Evolutionary conservation across 2,329 filamentous ascomycete genomes (phyloP).

Genomic region (Diplodia seriata): DNA sequence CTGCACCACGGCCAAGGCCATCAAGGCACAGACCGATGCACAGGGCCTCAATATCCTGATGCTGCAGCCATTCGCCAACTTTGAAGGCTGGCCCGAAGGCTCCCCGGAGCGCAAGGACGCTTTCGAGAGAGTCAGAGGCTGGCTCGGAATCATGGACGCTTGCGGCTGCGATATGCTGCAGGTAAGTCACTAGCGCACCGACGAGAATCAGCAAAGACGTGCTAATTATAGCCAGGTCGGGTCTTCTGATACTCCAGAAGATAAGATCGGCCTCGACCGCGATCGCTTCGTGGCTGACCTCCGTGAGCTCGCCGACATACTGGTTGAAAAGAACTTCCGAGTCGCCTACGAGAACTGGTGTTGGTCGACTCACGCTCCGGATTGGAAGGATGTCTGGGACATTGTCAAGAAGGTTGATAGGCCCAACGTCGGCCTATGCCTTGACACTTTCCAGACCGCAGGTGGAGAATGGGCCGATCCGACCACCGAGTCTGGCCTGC

Average conservation of each 20-base stretch:
- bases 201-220: neutral
- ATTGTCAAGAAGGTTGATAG: constrained; percentile 69
- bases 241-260: constrained; percentile 66
- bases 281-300: constrained; percentile 67
- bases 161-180: constrained; percentile 74
- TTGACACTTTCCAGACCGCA: constrained; percentile 79
- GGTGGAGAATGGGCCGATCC: constrained; percentile 78
- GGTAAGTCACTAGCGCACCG: constrained; percentile 49
- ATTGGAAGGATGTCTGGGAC: constrained; percentile 73
- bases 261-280: constrained; percentile 60
- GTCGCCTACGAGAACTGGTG: constrained; percentile 85
- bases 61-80: constrained; percentile 77
- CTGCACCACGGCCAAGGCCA: constrained; percentile 59
- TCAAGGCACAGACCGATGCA: constrained; percentile 62
- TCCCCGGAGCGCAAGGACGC: constrained; percentile 66
- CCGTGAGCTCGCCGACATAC: constrained; percentile 67
- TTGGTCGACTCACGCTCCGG: constrained; percentile 74
- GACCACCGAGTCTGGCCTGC: constrained; percentile 65
- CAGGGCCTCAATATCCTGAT: constrained; percentile 69
- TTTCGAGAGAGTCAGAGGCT: constrained; percentile 68
- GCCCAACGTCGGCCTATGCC: constrained; percentile 73
- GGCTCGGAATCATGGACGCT: constrained; percentile 75
- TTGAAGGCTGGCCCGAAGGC: constrained; percentile 73
- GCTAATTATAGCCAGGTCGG: constrained; percentile 54
- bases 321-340: constrained; percentile 63